Conservation (phyloP, 2,329 filamentous ascomycete genomes). For the Xylariaceae sp. region DNA sequence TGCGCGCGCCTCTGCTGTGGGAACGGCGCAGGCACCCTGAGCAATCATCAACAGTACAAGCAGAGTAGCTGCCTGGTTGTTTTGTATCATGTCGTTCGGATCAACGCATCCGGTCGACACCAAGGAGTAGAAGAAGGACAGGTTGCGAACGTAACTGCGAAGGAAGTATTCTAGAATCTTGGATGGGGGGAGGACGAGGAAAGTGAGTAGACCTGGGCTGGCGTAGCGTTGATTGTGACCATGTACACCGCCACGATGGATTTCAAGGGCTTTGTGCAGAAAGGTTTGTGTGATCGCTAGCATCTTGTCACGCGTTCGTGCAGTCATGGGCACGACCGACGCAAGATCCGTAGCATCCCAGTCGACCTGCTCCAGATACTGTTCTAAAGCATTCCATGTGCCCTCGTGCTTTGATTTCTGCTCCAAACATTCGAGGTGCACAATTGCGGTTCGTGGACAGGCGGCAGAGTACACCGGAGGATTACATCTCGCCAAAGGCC, state of each 20-base stretch:
- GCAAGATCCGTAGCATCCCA: constrained; percentile 33
- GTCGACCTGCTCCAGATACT: constrained; percentile 34
- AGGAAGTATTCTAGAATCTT: constrained; percentile 65
- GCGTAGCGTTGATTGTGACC: constrained; percentile 37
- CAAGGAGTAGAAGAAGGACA: constrained; percentile 63
- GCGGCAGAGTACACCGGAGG: constrained; percentile 38
- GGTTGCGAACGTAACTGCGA: constrained; percentile 60
- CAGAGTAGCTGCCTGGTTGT: constrained; percentile 61
- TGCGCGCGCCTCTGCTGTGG: constrained; percentile 60
- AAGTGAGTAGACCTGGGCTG: constrained; percentile 51
- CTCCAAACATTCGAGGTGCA: constrained; percentile 48
- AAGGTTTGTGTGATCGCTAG: constrained; percentile 69
- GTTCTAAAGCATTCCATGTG: constrained; percentile 42
- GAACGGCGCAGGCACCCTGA: constrained; percentile 63
- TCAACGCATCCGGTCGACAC: constrained; percentile 57
- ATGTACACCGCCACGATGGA: constrained; percentile 52
- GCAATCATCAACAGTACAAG: constrained; percentile 69
- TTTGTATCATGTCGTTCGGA: constrained; percentile 62
- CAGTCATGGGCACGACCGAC: constrained; percentile 40
- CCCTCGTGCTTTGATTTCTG: constrained; percentile 43
- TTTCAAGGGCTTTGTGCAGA: constrained; percentile 65
- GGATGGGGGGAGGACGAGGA: constrained; percentile 61
- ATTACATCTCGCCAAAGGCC: constrained; percentile 49
- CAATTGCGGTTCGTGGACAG: constrained; percentile 46
- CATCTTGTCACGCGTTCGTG: constrained; percentile 60